A percentile compares a stretch with the other conserved stretches of the same genome.
Conservation (phyloP, 805 yeast species). For the Saccharomycopsis capsularis region DNA sequence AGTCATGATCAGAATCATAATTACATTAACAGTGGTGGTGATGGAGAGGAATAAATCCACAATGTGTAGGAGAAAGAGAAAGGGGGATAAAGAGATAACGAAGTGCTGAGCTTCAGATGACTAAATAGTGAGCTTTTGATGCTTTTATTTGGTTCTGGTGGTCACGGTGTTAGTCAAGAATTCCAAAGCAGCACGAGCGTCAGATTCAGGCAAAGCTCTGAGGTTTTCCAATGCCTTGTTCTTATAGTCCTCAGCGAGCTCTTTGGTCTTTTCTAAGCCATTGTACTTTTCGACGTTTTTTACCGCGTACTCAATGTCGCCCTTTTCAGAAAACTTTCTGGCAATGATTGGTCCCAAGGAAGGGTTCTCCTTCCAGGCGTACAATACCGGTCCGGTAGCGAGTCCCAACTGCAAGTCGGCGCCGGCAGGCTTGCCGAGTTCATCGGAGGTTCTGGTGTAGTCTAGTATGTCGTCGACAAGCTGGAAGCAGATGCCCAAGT, state of each 20-base stretch:
- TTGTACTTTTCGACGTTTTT: constrained; percentile 59
- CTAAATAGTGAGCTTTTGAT: too few relatives aligned
- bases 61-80: too few relatives aligned
- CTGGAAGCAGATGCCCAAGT: constrained; percentile 92
- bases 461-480: constrained; percentile 94
- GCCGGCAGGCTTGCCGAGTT: constrained; percentile 91
- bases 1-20: too few relatives aligned
- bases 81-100: too few relatives aligned
- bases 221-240: constrained; percentile 66
- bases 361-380: constrained; percentile 87
- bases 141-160: constrained; percentile 68
- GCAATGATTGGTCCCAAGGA: constrained; percentile 77
- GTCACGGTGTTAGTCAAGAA: constrained; percentile 76
- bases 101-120: too few relatives aligned
- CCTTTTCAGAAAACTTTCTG: constrained; percentile 71
- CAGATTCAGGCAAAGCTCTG: constrained; percentile 74
- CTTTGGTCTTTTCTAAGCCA: constrained; percentile 72
- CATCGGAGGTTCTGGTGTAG: constrained; percentile 78
- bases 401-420: constrained; percentile 91
- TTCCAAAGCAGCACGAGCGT: constrained; percentile 81
- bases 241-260: constrained; percentile 74
- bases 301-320: constrained; percentile 82
- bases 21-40: too few relatives aligned
- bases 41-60: too few relatives aligned
- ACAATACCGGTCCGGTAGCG: constrained; percentile 94